Conservation (phyloP, 768 basidiomycete species). For the Naganishia vaughanmartiniae region DNA sequence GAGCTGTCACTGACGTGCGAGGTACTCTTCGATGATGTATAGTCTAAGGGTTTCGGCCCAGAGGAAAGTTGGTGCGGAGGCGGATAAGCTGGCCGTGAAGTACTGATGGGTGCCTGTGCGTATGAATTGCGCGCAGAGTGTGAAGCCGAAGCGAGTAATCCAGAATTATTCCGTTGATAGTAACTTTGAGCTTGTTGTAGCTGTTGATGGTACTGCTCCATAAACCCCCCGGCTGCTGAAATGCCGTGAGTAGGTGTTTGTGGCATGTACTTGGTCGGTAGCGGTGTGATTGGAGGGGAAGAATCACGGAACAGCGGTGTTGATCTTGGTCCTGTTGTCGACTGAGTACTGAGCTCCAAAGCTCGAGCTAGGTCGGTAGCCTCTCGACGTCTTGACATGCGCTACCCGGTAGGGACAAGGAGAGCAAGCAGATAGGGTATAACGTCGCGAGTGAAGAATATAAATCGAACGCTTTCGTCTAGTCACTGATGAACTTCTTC, state of each 20-base stretch:
- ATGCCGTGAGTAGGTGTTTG: background rate
- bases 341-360: slow-evolving; percentile 15
- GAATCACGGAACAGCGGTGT: slow-evolving; percentile 4
- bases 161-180: slow-evolving; percentile 20
- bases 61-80: background rate
- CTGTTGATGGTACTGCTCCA: slow-evolving; percentile 23
- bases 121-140: slow-evolving; percentile 2
- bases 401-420: slow-evolving; percentile 2
- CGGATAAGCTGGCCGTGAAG: background rate
- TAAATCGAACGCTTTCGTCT: background rate
- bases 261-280: slow-evolving; percentile 12
- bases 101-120: background rate
- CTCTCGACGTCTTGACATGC: slow-evolving; percentile 21
- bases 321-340: slow-evolving; percentile 9
- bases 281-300: slow-evolving; percentile 15
- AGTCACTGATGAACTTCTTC: background rate
- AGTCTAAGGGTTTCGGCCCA: background rate
- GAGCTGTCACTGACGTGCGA: slow-evolving; percentile 18
- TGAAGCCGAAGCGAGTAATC: slow-evolving; percentile 10
- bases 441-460: background rate
- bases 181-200: slow-evolving; percentile 24
- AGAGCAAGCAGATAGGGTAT: background rate
- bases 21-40: slow-evolving; percentile 3
- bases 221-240: slow-evolving; percentile 8
- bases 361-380: slow-evolving; percentile 23